Evolutionary conservation across 225 moss, liverwort and hornwort genomes (phyloP).

Genomic region (Ulota crispa): DNA sequence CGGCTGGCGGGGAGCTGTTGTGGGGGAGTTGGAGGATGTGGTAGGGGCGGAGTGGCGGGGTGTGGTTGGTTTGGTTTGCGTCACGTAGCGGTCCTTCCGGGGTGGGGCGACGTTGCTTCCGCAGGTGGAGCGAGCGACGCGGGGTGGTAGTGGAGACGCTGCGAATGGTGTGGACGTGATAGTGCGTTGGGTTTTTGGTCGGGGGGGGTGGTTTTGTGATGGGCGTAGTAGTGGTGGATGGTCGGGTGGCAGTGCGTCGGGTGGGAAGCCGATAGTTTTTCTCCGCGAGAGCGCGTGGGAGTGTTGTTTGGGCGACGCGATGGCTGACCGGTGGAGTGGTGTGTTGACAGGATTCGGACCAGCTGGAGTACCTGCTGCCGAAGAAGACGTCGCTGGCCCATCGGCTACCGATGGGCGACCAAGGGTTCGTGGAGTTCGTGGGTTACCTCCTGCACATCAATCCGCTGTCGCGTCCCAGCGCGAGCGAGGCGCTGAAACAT

Average conservation of each 20-base stretch:
- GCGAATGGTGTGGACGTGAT: not conserved
- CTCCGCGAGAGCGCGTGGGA: not conserved
- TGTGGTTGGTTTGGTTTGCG: constrained; percentile 41
- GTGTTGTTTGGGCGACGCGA: not conserved
- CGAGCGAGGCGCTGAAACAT: constrained; percentile 84
- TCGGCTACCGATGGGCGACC: constrained; percentile 96
- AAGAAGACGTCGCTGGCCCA: constrained; percentile 89
- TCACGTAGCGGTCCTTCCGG: constrained; percentile 39
- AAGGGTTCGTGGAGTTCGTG: constrained; percentile 95
- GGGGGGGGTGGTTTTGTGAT: not conserved
- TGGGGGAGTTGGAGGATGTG: not conserved
- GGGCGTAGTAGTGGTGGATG: not conserved
- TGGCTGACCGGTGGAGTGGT: not conserved
- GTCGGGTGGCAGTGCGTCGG: not conserved
- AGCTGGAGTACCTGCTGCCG: constrained; percentile 77
- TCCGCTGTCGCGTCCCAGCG: constrained; percentile 73
- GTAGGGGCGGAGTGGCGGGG: not conserved
- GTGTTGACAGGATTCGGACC: constrained; percentile 72
- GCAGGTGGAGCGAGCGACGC: not conserved
- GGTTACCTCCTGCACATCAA: constrained; percentile 74
- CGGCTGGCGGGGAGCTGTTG: not conserved
- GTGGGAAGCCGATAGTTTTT: not conserved
- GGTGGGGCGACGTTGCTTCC: constrained; percentile 41
- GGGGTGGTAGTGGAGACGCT: not conserved
- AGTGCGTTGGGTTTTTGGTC: not conserved